Conservation (phyloP, 2,329 filamentous ascomycete genomes). For the Clarireedia homoeocarpa region DNA sequence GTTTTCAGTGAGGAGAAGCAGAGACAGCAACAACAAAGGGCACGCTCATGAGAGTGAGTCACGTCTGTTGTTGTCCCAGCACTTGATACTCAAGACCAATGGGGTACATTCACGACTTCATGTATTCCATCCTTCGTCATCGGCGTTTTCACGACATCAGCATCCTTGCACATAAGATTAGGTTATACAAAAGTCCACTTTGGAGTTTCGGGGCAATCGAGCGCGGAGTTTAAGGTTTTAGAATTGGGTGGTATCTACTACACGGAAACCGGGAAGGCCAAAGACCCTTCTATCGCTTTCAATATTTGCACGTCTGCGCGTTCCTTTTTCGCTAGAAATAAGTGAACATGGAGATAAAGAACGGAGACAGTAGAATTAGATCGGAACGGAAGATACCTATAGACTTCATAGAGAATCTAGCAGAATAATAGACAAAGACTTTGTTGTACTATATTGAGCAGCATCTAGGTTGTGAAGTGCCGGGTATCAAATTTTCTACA, state of each 20-base stretch:
- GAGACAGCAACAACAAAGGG: slow-evolving; percentile 32
- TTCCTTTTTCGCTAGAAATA: neutral
- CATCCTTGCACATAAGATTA: neutral
- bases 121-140: neutral
- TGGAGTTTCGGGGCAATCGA: slow-evolving; percentile 6
- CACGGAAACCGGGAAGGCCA: too few species aligned
- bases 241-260: neutral
- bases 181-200: slow-evolving; percentile 10
- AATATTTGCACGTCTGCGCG: too few species aligned
- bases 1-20: slow-evolving; percentile 88
- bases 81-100: neutral
- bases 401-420: neutral
- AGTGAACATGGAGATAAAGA: neutral
- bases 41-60: neutral
- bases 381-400: neutral
- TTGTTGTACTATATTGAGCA: too few species aligned
- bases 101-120: neutral
- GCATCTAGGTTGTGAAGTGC: too few species aligned
- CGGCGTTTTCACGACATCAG: neutral
- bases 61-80: neutral
- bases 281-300: too few species aligned
- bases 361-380: neutral
- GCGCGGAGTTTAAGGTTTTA: neutral
- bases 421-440: too few species aligned
- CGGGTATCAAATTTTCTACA: neutral